phyloP scores from a whole-genome alignment of 129 eudicot species.

The Chrysanthemum makinoi region DNA sequence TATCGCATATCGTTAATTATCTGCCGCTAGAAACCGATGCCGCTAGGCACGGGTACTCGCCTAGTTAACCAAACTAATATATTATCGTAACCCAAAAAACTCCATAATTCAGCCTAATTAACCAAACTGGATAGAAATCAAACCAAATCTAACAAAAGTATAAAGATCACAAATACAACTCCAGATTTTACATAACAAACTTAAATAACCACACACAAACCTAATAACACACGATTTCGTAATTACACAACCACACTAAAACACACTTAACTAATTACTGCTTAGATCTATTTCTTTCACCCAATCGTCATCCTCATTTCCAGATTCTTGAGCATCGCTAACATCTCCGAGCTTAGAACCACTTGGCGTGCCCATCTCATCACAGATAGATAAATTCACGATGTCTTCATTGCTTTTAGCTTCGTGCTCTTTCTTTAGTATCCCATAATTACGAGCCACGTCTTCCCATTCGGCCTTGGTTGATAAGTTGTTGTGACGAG shows the following conservation, averaged over 20 bases:
- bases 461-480: conserved; percentile 47
- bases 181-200: not conserved
- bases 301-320: not conserved
- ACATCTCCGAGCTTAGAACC: conserved; percentile 6
- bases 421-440: conserved; percentile 35
- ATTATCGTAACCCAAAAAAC: too few species aligned
- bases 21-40: too few species aligned
- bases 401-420: conserved; percentile 8
- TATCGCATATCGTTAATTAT: too few species aligned
- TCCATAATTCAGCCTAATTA: not conserved
- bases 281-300: conserved; percentile 3
- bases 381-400: not conserved
- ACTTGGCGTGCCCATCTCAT: not conserved
- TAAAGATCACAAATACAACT: not conserved
- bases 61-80: too few species aligned
- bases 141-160: not conserved
- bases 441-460: conserved; percentile 40
- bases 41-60: too few species aligned
- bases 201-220: not conserved
- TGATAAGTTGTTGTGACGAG: conserved; percentile 38
- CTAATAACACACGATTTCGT: not conserved
- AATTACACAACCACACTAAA: not conserved
- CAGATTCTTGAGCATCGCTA: conserved; percentile 18
- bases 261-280: not conserved
- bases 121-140: not conserved